These are phyloP conservation scores for Backusella liffmaniae DNA, from an alignment of 192 early-diverging fungal species.

Conservation along the genomic window DNA sequence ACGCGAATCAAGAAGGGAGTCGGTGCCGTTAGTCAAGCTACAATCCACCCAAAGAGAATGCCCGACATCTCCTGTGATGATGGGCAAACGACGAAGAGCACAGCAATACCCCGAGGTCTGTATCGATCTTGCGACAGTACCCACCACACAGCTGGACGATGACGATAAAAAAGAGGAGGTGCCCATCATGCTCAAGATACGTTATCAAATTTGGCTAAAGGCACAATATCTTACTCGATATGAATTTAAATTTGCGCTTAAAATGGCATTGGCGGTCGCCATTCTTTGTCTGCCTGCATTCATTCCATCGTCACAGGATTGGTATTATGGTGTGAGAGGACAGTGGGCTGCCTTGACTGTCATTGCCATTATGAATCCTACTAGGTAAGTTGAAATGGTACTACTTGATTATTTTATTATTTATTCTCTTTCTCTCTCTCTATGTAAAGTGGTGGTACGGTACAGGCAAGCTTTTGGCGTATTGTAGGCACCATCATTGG, in stretches of 20 bases:
- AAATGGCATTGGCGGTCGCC: conserved; percentile 45
- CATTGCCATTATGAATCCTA: conserved; percentile 38
- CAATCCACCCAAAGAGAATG: not conserved
- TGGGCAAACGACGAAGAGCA: not conserved
- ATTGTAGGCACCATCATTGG: conserved; percentile 48
- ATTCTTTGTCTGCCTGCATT: conserved; percentile 44
- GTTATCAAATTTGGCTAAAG: conserved; percentile 41
- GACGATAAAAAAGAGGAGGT: conserved; percentile 1
- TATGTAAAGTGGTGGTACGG: conserved; percentile 38
- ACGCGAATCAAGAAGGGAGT: not conserved
- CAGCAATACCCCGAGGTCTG: not conserved
- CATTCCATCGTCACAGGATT: conserved; percentile 26
- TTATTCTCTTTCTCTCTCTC: not conserved
- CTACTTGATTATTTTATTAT: not conserved
- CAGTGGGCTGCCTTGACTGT: conserved; percentile 54
- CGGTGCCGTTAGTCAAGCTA: not conserved
- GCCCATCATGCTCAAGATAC: conserved; percentile 29
- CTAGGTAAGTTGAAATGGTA: conserved; percentile 18
- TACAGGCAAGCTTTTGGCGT: conserved; percentile 43
- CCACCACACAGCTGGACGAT: not conserved
- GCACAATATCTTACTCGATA: conserved; percentile 39
- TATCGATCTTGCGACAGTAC: not conserved
- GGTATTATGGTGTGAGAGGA: conserved; percentile 36
- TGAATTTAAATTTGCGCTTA: conserved; percentile 50
- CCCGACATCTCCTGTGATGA: not conserved